Percentiles rank a stretch among this genome's conserved stretches.
phyloP scores from a whole-genome alignment of 2,329 filamentous ascomycete species.

The Verticillium nonalfalfae region DNA sequence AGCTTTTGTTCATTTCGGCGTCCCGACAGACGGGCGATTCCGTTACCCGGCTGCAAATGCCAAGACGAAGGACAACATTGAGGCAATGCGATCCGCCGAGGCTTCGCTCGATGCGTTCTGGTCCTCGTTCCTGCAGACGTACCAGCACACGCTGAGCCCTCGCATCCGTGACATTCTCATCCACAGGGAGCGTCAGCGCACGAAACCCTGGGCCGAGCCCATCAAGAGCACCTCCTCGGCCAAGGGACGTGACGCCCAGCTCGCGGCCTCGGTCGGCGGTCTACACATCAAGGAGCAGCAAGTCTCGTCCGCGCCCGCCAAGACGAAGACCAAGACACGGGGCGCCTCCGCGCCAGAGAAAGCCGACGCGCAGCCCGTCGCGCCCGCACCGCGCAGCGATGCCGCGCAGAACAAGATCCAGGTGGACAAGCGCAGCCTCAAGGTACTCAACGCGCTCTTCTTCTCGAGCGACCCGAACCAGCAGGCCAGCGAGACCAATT shows the following conservation, averaged over 20 bases:
- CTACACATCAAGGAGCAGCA: not conserved
- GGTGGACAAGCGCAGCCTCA: slow-evolving; percentile 23
- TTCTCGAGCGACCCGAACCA: slow-evolving; percentile 10
- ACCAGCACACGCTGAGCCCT: slow-evolving; percentile 14
- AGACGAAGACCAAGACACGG: slow-evolving; percentile 1
- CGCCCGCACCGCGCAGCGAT: not conserved
- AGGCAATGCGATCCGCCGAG: slow-evolving; percentile 39
- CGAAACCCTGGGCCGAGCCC: slow-evolving; percentile 13
- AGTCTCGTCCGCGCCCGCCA: not conserved
- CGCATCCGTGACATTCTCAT: slow-evolving; percentile 13
- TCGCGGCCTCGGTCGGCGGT: slow-evolving; percentile 1
- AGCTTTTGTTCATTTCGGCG: slow-evolving; percentile 15
- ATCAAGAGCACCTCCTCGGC: not conserved
- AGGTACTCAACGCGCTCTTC: slow-evolving; percentile 35
- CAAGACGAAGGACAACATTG: slow-evolving; percentile 35
- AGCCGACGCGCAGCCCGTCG: slow-evolving; percentile 4
- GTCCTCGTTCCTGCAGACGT: slow-evolving; percentile 17
- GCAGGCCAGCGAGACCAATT: slow-evolving; percentile 37
- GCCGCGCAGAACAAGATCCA: slow-evolving; percentile 5
- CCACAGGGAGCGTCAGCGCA: slow-evolving; percentile 13
- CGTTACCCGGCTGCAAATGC: slow-evolving; percentile 35
- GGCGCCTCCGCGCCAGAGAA: not conserved
- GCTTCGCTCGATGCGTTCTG: slow-evolving; percentile 39
- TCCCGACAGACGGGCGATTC: slow-evolving; percentile 32
- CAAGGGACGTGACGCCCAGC: not conserved